These are phyloP conservation scores for Aspergillus carlsbadensis DNA, from an alignment of 495 filamentous ascomycete species.

Conservation along the genomic window DNA sequence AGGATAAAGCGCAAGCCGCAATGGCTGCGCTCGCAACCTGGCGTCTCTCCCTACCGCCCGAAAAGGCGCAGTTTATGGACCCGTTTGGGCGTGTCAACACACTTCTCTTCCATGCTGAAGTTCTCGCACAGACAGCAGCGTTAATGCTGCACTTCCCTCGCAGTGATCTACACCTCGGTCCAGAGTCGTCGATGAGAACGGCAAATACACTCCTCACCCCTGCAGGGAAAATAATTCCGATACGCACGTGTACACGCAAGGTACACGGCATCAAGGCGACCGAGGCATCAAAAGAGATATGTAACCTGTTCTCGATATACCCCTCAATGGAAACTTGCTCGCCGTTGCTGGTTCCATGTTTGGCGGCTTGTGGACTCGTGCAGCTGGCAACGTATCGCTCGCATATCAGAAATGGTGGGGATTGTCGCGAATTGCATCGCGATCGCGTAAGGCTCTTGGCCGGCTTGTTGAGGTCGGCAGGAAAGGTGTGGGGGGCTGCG, in stretches of 20 bases:
- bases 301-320: neutral
- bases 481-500: neutral
- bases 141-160: neutral
- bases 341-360: neutral
- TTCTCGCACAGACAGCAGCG: neutral
- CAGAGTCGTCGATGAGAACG: neutral
- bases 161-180: neutral
- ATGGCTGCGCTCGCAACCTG: neutral
- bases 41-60: neutral
- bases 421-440: neutral
- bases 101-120: neutral
- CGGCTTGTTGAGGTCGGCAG: neutral
- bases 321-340: neutral
- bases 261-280: neutral
- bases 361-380: neutral
- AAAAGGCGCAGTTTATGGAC: neutral
- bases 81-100: neutral
- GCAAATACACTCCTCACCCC: neutral
- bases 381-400: neutral
- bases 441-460: neutral
- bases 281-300: neutral
- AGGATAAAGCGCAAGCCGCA: neutral
- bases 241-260: neutral
- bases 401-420: neutral
- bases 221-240: neutral